A percentile compares a stretch with the other conserved stretches of the same genome.
phyloP scores from a whole-genome alignment of 768 basidiomycete genomes.

The Rhizopogon vulgaris region DNA sequence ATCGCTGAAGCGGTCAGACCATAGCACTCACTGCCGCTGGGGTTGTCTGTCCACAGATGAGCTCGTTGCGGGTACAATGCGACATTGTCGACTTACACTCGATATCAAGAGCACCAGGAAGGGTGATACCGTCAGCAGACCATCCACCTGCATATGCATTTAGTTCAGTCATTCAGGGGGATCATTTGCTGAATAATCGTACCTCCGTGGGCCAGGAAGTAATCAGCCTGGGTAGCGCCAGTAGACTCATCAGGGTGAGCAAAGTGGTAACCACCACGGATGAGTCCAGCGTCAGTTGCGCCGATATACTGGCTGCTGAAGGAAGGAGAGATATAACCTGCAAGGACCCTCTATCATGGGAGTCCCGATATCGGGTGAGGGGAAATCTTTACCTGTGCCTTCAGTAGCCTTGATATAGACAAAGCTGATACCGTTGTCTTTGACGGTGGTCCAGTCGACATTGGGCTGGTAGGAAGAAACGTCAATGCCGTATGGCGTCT shows the following conservation, averaged over 20 bases:
- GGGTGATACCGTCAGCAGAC: slow-evolving; percentile 50
- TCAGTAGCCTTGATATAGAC: slow-evolving; percentile 68
- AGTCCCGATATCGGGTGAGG: not conserved
- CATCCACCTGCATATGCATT: slow-evolving; percentile 35
- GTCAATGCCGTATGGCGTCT: slow-evolving; percentile 46
- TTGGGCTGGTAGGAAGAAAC: slow-evolving; percentile 44
- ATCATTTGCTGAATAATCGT: not conserved
- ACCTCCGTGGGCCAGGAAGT: slow-evolving; percentile 55
- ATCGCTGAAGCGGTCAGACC: slow-evolving; percentile 45
- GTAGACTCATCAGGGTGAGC: slow-evolving; percentile 47
- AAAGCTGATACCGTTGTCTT: slow-evolving; percentile 45
- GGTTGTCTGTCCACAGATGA: slow-evolving; percentile 35
- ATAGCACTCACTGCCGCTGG: slow-evolving; percentile 47
- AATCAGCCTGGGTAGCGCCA: slow-evolving; percentile 55
- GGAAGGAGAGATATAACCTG: slow-evolving; percentile 18
- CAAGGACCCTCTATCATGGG: not conserved
- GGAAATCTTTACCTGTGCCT: slow-evolving; percentile 37
- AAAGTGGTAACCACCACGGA: slow-evolving; percentile 58
- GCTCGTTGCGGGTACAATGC: not conserved
- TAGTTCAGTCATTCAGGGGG: not conserved
- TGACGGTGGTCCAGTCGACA: slow-evolving; percentile 49
- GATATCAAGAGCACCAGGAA: slow-evolving; percentile 60
- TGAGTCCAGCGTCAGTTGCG: slow-evolving; percentile 48
- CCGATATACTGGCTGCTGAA: slow-evolving; percentile 49
- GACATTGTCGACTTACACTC: slow-evolving; percentile 37